Percentiles rank a stretch among this genome's conserved stretches.
Conservation (phyloP, 129 eudicot species). For the Solidago caesia region DNA sequence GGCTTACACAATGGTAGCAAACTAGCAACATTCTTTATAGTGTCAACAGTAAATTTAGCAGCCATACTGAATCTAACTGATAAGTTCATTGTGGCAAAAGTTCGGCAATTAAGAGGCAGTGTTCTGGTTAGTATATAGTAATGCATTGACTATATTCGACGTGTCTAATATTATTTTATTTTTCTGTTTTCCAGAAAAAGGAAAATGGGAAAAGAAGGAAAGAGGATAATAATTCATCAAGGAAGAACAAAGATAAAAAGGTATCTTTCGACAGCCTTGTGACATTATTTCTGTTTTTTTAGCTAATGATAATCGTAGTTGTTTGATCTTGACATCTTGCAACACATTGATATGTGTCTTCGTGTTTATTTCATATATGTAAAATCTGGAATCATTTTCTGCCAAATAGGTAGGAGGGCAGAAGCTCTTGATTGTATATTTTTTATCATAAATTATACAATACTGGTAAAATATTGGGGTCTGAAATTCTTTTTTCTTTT, state of each 20-base stretch:
- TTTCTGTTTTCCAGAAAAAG: conserved; percentile 60
- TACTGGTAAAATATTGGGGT: neutral
- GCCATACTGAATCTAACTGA: neutral
- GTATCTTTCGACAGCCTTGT: conserved; percentile 29
- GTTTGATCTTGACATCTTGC: neutral
- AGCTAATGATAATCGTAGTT: conserved; percentile 10
- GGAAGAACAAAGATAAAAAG: conserved; percentile 86
- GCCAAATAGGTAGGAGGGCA: conserved; percentile 2
- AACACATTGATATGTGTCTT: neutral
- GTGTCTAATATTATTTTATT: conserved; percentile 5
- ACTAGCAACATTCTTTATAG: neutral
- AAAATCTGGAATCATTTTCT: neutral
- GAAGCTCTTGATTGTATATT: neutral
- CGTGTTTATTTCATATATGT: neutral
- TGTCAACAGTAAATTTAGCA: neutral
- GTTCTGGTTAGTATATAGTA: neutral
- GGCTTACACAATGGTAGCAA: too few species aligned
- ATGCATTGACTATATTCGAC: neutral
- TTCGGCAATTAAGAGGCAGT: neutral
- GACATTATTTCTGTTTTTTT: neutral
- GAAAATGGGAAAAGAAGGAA: conserved; percentile 90
- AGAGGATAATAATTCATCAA: conserved; percentile 66
- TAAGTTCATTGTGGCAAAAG: neutral
- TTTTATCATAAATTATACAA: neutral
- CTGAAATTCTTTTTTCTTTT: neutral